Base-by-base conservation (phyloP, 2,329 filamentous ascomycete genomes). In the Pseudogymnoascus sp. region DNA sequence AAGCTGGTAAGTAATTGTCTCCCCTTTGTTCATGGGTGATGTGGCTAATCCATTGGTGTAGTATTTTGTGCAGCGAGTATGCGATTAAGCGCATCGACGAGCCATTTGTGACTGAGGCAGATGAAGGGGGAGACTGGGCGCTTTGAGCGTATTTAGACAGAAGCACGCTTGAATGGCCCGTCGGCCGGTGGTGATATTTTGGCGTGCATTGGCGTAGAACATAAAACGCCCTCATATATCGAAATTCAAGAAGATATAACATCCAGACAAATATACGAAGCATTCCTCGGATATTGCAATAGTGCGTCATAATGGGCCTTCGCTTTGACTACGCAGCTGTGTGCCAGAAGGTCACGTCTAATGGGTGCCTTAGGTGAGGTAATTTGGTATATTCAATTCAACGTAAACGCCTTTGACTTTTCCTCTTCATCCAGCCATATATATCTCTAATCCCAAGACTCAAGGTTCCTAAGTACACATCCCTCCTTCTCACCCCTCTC, bases 71-170 rank as follows among this genome's bases (percentile, higher is more conserved):
- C 74, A 92, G 91, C 71, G 94, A 99, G 66, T 85, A 95, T 75
- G 94, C 93, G 2, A 96, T 99, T 70, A 95, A 92, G 77, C 84
- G 89, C 69, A 90, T 99, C 62, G 91, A 97, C 68, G 91, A 96
- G 76, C 92, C 94, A 0, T 97, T 99, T 71, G 84, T 97, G 61
- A 83, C 81, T 35, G 76, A 81, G 4, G 80, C 81, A 20, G 93
- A 97, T 69, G 82, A 92, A 71, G 77, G 78, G 65, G 84, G 86
- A 61, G 91, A 96, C 69, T 99, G 94, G 94, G 86, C 84, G 59
- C 74, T 88, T 64, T 88, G 74, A 75, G 32, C 41, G 16, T 18
- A 16, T 14, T 3, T 35, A 11, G n/a, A 3, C 34, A 22, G 18
- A 6, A 32, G 16, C 32, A 14, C 35, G 14, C 39, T 60, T 50